Evolutionary conservation across 805 yeast species (phyloP).

Genomic region (Saturnispora saitoi): DNA sequence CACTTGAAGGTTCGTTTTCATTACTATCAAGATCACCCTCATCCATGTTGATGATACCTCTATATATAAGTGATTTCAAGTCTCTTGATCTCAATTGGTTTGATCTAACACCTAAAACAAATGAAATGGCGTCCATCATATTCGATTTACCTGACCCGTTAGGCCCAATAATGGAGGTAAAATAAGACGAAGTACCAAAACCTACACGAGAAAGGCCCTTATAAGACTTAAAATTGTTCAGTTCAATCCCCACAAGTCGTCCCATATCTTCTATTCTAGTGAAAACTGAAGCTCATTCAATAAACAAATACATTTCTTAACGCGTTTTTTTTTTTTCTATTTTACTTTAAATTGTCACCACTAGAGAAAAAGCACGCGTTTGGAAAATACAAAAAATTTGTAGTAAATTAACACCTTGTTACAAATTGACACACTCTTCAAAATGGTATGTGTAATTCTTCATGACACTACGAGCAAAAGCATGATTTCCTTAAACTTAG

Average conservation of each 20-base stretch:
- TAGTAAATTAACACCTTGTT: too few species aligned
- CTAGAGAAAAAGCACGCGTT: neutral
- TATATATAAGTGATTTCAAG: slow-evolving; percentile 68
- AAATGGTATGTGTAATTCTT: neutral
- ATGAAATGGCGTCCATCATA: slow-evolving; percentile 90
- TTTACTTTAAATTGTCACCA: neutral
- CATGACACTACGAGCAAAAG: too few species aligned
- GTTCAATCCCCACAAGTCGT: slow-evolving; percentile 65
- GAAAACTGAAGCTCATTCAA: neutral
- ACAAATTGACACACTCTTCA: too few species aligned
- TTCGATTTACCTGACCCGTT: slow-evolving; percentile 98
- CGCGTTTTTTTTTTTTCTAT: neutral
- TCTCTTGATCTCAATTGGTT: slow-evolving; percentile 66
- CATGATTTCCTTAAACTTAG: neutral
- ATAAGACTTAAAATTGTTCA: slow-evolving; percentile 87
- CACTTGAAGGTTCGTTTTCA: slow-evolving; percentile 43
- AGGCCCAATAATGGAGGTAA: slow-evolving; percentile 94
- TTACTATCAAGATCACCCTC: slow-evolving; percentile 19
- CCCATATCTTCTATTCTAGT: slow-evolving; percentile 44
- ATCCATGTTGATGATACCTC: slow-evolving; percentile 46
- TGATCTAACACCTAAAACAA: slow-evolving; percentile 80
- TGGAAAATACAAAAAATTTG: too few species aligned
- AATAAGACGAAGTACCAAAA: slow-evolving; percentile 63
- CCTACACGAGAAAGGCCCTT: slow-evolving; percentile 68
- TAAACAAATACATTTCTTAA: neutral